Evolutionary conservation across 352 stramenopile species (phyloP).

Genomic region (Globisporangium perplexum): DNA sequence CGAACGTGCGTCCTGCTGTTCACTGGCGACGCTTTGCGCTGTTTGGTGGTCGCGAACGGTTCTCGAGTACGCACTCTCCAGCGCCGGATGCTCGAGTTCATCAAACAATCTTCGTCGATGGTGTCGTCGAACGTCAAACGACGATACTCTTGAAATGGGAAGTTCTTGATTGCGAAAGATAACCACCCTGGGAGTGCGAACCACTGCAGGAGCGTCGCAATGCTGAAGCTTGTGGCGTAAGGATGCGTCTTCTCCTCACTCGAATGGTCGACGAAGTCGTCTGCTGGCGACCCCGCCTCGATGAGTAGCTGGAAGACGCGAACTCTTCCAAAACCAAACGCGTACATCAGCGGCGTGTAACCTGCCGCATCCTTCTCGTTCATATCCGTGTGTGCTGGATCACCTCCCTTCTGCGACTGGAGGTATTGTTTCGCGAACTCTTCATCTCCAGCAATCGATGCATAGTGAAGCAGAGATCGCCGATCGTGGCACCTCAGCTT

Average conservation of each 20-base stretch:
- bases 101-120: constrained; percentile 30
- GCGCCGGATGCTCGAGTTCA: constrained; percentile 36
- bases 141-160: constrained; percentile 21
- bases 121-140: constrained; percentile 16
- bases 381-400: constrained; percentile 9
- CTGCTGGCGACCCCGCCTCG: constrained; percentile 25
- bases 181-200: constrained; percentile 64
- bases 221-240: constrained; percentile 39
- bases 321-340: constrained; percentile 43
- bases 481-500: constrained; percentile 17
- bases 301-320: constrained; percentile 22
- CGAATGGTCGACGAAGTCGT: constrained; percentile 36
- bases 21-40: constrained; percentile 1
- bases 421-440: constrained; percentile 16
- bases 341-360: constrained; percentile 51
- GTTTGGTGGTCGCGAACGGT: not conserved
- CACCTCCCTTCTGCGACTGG: not conserved
- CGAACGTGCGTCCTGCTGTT: not conserved
- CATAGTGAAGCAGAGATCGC: constrained; percentile 47
- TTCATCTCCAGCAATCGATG: constrained; percentile 33
- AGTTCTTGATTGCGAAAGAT: constrained; percentile 21
- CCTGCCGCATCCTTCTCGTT: constrained; percentile 30
- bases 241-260: constrained; percentile 34
- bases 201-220: constrained; percentile 38
- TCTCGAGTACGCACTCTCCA: constrained; percentile 12